A percentile compares a stretch with the other conserved stretches of the same genome.
phyloP scores from a whole-genome alignment of 2,329 filamentous ascomycete genomes.

The Hymenoscyphus fraxineus region DNA sequence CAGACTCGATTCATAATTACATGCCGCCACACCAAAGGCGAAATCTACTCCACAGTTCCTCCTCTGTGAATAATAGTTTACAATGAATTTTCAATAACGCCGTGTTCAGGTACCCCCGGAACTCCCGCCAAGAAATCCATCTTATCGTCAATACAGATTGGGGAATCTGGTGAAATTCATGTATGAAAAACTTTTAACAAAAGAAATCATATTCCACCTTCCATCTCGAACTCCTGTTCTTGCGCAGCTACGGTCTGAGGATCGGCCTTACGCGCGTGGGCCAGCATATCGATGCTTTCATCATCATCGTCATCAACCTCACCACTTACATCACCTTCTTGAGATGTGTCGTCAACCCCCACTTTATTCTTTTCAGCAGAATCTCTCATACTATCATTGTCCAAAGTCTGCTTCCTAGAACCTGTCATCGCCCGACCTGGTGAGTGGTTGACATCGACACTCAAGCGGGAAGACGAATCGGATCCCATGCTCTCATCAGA shows the following conservation, averaged over 20 bases:
- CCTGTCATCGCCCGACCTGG: not conserved
- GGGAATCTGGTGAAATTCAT: not conserved
- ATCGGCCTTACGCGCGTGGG: conserved; percentile 17
- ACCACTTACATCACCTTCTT: conserved; percentile 14
- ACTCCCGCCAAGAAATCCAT: not conserved
- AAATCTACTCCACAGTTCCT: not conserved
- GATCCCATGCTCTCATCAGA: conserved; percentile 11
- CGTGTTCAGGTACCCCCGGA: not conserved
- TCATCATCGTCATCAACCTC: conserved; percentile 19
- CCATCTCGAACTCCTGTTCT: conserved; percentile 24
- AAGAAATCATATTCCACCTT: not conserved
- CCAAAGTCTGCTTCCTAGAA: not conserved
- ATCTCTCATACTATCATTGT: not conserved
- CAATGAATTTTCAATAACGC: not conserved
- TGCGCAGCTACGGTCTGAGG: conserved; percentile 17
- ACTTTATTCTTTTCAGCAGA: not conserved
- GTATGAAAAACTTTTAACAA: not conserved
- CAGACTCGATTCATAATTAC: not conserved
- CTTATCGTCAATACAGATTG: not conserved
- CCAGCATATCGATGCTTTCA: conserved; percentile 26
- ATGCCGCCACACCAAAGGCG: not conserved
- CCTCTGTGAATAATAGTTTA: not conserved
- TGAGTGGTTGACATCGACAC: conserved; percentile 4
- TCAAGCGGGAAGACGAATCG: conserved; percentile 9
- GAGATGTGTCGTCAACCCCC: not conserved